Base-by-base conservation (phyloP, 768 basidiomycete species). In the Termitomyces sp. region DNA sequence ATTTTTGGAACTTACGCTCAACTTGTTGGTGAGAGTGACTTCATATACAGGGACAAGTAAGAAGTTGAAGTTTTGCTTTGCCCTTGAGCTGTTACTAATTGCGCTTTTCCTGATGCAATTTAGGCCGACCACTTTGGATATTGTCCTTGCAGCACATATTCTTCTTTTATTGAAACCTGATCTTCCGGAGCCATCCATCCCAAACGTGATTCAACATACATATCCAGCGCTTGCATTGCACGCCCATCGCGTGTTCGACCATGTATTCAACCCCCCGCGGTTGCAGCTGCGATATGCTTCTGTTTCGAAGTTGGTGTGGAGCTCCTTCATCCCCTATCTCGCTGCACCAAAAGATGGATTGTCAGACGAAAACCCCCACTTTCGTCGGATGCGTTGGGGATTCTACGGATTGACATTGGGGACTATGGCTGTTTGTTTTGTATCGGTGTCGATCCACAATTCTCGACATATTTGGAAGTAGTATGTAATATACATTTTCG, bases 141-240 rank as follows among this genome's bases (percentile, higher is more conserved):
- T 87, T 24, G 66, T 83, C 37, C 71, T 92, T 20, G 87, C 90
- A 18, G 80, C 89, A 6, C 87, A 90, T 60, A 73, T 87, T 27
- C 76, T 90, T 32, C 73, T 90, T 32, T 71, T 92, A 4, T 59
- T 77, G 4, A 69, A 79, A 46, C 80, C 85, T 5, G 79, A 82
- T 37, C 86, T 85, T 56, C 84, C 87, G 1, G 84, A 90, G 61
- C 70, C 82, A 3, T 67, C 84, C 16, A 60, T 92, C 8, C 76
- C 79, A 64, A 73, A 76, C 59, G 76, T 88, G 3, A 66, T 91
- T 9, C 65, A 64, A 2, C 79, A 80, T 6, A 77, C 79, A 4
- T 90, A 85, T 65, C 79, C 87, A 0, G 66, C 72, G 9, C 75
- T 92, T 42, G 70, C 80, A 13, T 68, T 77, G 7, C 88, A 90